These are phyloP conservation scores for Cordyceps pruinosa DNA, from an alignment of 2,329 filamentous ascomycete genomes.

Conservation along the genomic window DNA sequence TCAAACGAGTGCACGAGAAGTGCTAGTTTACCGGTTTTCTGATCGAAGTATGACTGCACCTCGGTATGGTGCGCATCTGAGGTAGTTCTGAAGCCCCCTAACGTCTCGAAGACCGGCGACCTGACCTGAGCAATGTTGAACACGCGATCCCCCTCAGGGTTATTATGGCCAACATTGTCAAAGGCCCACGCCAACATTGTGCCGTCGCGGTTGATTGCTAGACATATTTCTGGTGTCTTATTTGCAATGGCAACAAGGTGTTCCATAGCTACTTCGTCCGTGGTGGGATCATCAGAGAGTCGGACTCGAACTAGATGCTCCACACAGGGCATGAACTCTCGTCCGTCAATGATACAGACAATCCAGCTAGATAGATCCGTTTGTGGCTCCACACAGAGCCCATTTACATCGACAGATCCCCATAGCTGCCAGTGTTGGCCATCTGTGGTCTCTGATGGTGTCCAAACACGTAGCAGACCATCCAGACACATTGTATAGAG, in stretches of 20 bases:
- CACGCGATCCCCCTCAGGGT: slow-evolving; percentile 58
- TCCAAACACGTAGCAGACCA: slow-evolving; percentile 76
- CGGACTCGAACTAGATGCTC: slow-evolving; percentile 63
- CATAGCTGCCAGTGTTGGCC: slow-evolving; percentile 71
- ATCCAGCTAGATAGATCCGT: slow-evolving; percentile 19
- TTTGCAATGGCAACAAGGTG: slow-evolving; percentile 83
- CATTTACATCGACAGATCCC: slow-evolving; percentile 69
- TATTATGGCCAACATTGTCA: slow-evolving; percentile 73
- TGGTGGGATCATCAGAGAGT: slow-evolving; percentile 47
- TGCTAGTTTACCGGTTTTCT: slow-evolving; percentile 56
- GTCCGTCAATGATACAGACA: slow-evolving; percentile 75
- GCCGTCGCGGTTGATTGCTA: slow-evolving; percentile 76
- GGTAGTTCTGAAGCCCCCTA: slow-evolving; percentile 26
- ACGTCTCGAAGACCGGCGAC: slow-evolving; percentile 43
- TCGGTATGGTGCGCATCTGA: slow-evolving; percentile 47
- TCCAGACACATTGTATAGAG: slow-evolving; percentile 86
- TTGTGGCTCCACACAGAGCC: slow-evolving; percentile 52
- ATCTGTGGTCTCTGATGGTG: slow-evolving; percentile 63
- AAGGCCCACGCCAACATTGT: slow-evolving; percentile 89
- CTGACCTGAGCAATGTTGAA: slow-evolving; percentile 81
- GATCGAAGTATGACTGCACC: slow-evolving; percentile 66
- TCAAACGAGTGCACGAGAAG: slow-evolving; percentile 80
- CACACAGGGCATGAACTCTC: slow-evolving; percentile 70
- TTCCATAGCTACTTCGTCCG: slow-evolving; percentile 66
- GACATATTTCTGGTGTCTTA: slow-evolving; percentile 76